Conservation (phyloP, 1,284 basidiomycete species). For the Ganoderma boninense region DNA sequence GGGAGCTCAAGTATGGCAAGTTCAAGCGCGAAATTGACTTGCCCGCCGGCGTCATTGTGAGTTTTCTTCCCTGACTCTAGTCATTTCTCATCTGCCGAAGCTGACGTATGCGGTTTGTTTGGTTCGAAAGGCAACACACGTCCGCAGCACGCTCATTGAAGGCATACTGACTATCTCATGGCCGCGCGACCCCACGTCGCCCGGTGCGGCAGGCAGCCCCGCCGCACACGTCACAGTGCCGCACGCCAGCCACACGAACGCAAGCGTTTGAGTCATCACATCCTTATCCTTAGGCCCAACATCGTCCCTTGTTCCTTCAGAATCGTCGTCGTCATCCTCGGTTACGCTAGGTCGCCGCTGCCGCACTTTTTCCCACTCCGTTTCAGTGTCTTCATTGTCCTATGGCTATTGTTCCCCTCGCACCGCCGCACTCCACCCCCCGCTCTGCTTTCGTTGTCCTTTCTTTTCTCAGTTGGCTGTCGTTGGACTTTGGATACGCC, state of each 20-base stretch:
- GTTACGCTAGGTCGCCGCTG: not conserved
- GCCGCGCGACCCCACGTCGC: conserved; percentile 32
- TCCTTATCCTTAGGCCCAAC: not conserved
- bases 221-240: not conserved
- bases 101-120: conserved; percentile 12
- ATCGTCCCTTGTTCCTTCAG: not conserved
- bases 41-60: conserved; percentile 57
- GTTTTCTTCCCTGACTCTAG: conserved; percentile 27
- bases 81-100: not conserved
- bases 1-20: conserved; percentile 61
- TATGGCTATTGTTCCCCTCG: not conserved
- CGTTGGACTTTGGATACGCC: conserved; percentile 13
- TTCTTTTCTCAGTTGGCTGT: not conserved
- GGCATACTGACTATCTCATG: conserved; percentile 39
- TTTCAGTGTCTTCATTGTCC: not conserved
- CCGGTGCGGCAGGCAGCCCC: conserved; percentile 1
- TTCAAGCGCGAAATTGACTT: conserved; percentile 56
- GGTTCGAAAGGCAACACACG: conserved; percentile 28
- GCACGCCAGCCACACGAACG: not conserved
- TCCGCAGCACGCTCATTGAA: conserved; percentile 34
- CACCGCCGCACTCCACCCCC: not conserved
- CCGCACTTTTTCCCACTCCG: not conserved
- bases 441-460: not conserved
- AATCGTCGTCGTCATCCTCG: not conserved
- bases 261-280: not conserved